Base-by-base conservation (phyloP, 192 early-diverging fungal species). In the Backusella liffmaniae region DNA sequence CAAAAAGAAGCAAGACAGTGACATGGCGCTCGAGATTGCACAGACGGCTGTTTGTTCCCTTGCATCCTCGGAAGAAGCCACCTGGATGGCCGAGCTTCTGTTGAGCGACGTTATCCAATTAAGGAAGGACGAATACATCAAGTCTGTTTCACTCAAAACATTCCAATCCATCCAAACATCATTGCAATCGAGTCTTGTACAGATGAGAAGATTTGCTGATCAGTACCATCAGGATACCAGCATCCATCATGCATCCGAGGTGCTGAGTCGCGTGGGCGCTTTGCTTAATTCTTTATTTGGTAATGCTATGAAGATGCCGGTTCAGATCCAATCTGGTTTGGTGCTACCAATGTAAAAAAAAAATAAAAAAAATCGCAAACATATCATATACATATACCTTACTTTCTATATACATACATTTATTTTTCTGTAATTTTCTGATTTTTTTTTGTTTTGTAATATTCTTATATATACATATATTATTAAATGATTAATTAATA, bases 161-260 rank as follows among this genome's bases (percentile, higher is more conserved):
- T 46, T 37, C 5, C 26, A 35, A 4, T 36, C 46, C 29, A 56
- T 59, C n/a, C 15, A 53, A 1, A 5, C 37, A 32, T 51, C 34
- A 4, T 32, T 73, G 1, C 71, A 73, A 18, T 51, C 32, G 0
- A 49, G 49, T 5, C 29, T 73, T 35, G 51, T 73, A 16, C 71
- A 73, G 21, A 73, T 73, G 71, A 46, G 71, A 73, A 56, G 71
- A 73, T 56, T 56, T 21, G 18, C 53, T 56, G 53, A 56, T 56
- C 53, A 56, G n/a, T 56, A 56, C n/a, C 42, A 44, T 16, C 53
- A 56, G 21, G 53, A 56, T 56, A 21, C 53, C 5, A 41, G 39
- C 39, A 41, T 41, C 42, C 42, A 44, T 44, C 42, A 44, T 44
- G 70, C 59, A 65, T 35, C 34, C 30, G 66, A 67, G 13, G 15